Evolutionary conservation across 129 eudicot genomes (phyloP).

Genomic region (Helianthus tuberosus): DNA sequence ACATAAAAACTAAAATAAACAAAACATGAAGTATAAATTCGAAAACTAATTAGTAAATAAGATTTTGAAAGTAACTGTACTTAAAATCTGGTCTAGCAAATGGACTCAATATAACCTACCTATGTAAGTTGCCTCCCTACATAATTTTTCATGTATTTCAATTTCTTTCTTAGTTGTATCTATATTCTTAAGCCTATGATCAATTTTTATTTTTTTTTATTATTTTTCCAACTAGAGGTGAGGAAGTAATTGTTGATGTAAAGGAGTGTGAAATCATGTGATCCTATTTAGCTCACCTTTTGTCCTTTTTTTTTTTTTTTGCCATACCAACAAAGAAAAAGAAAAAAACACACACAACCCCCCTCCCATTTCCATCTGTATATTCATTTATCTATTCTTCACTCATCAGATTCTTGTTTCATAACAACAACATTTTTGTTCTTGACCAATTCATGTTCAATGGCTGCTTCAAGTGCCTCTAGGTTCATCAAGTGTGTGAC

Average conservation of each 20-base stretch:
- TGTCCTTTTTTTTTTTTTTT: slow-evolving; percentile 15
- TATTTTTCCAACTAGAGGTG: neutral
- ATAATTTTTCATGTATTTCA: too few relatives aligned
- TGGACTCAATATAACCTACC: too few relatives aligned
- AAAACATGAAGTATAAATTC: too few relatives aligned
- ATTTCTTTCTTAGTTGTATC: too few relatives aligned
- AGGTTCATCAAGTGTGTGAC: slow-evolving; percentile 96
- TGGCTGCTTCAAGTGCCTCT: slow-evolving; percentile 74
- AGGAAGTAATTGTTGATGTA: slow-evolving; percentile 16
- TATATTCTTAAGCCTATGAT: too few relatives aligned
- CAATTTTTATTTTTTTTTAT: too few relatives aligned
- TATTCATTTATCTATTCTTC: slow-evolving; percentile 26
- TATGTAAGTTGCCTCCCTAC: too few relatives aligned
- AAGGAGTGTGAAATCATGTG: slow-evolving; percentile 43
- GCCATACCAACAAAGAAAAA: slow-evolving; percentile 25
- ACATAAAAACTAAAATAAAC: too few relatives aligned
- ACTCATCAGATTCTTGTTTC: slow-evolving; percentile 25
- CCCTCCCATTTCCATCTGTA: slow-evolving; percentile 19
- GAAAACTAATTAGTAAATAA: too few relatives aligned
- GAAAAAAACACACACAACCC: slow-evolving; percentile 31
- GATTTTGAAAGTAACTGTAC: too few relatives aligned
- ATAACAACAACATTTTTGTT: slow-evolving; percentile 11
- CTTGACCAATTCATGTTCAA: slow-evolving; percentile 40
- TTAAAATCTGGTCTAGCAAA: too few relatives aligned
- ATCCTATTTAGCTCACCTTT: slow-evolving; percentile 35